phyloP scores from a whole-genome alignment of 2,329 filamentous ascomycete genomes.

The Aureobasidium namibiae region DNA sequence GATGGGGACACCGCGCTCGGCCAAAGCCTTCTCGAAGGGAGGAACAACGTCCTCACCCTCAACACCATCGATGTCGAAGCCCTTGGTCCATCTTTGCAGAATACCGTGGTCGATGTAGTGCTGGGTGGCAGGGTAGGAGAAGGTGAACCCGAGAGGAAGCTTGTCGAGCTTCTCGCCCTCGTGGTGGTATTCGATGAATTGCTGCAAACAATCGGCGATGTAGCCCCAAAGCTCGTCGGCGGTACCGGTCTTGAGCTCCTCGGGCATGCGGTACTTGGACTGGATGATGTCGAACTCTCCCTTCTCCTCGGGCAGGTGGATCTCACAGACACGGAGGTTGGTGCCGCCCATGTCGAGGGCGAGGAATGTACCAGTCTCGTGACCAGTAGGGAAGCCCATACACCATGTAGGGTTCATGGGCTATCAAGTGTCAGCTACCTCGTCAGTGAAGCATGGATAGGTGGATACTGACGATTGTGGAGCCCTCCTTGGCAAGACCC shows the following conservation, averaged over 20 bases:
- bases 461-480: slow-evolving; percentile 68
- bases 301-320: slow-evolving; percentile 77
- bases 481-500: slow-evolving; percentile 80
- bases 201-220: slow-evolving; percentile 83
- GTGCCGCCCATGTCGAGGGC: slow-evolving; percentile 95
- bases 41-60: slow-evolving; percentile 87
- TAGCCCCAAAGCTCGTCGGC: slow-evolving; percentile 90
- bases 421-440: slow-evolving; percentile 33
- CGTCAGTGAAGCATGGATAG: neutral
- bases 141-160: slow-evolving; percentile 84
- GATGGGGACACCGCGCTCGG: slow-evolving; percentile 66
- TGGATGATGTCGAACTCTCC: slow-evolving; percentile 92
- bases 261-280: slow-evolving; percentile 91
- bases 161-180: slow-evolving; percentile 55
- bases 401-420: slow-evolving; percentile 99
- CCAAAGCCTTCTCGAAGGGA: slow-evolving; percentile 71
- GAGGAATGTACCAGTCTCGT: slow-evolving; percentile 80
- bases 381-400: slow-evolving; percentile 76
- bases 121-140: slow-evolving; percentile 90
- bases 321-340: slow-evolving; percentile 89
- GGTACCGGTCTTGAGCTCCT: slow-evolving; percentile 79
- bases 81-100: slow-evolving; percentile 94
- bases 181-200: slow-evolving; percentile 84
- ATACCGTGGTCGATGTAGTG: slow-evolving; percentile 89
- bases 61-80: slow-evolving; percentile 86